A percentile compares a stretch with the other conserved stretches of the same genome.
phyloP scores from a whole-genome alignment of 2,329 filamentous ascomycete genomes.

The Penicillium sp. region DNA sequence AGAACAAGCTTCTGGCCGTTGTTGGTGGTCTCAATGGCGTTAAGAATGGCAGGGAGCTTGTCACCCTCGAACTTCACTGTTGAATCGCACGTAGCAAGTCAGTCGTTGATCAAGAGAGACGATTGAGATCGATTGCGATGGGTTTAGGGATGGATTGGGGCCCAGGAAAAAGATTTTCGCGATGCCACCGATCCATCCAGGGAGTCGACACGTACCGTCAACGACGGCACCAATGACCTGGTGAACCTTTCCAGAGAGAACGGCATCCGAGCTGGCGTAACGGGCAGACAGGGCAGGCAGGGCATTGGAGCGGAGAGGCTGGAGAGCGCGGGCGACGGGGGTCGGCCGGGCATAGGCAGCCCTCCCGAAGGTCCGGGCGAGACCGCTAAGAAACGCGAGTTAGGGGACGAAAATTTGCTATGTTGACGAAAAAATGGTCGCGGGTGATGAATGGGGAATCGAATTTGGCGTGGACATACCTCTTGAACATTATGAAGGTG shows the following conservation, averaged over 20 bases:
- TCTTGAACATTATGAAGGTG: conserved; percentile 63
- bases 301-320: conserved; percentile 58
- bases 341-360: conserved; percentile 59
- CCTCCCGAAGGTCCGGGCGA: conserved; percentile 66
- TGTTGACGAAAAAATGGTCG: conserved; percentile 18
- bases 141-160: conserved; percentile 38
- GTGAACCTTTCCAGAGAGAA: conserved; percentile 64
- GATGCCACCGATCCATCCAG: conserved; percentile 24
- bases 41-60: conserved; percentile 94
- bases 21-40: conserved; percentile 90
- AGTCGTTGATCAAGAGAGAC: conserved; percentile 27
- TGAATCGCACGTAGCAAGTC: conserved; percentile 30
- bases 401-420: conserved; percentile 29
- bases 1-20: conserved; percentile 91
- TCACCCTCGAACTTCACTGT: conserved; percentile 95
- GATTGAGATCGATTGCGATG: conserved; percentile 32
- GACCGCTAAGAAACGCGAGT: conserved; percentile 52
- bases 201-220: conserved; percentile 69
- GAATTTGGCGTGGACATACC: conserved; percentile 44
- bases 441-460: conserved; percentile 8
- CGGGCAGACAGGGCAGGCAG: conserved; percentile 61
- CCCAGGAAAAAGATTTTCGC: conserved; percentile 47
- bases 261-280: conserved; percentile 61
- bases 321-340: conserved; percentile 56
- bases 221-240: conserved; percentile 98